Conservation (phyloP, 306 rosid species). For the Psophocarpus tetragonolobus region DNA sequence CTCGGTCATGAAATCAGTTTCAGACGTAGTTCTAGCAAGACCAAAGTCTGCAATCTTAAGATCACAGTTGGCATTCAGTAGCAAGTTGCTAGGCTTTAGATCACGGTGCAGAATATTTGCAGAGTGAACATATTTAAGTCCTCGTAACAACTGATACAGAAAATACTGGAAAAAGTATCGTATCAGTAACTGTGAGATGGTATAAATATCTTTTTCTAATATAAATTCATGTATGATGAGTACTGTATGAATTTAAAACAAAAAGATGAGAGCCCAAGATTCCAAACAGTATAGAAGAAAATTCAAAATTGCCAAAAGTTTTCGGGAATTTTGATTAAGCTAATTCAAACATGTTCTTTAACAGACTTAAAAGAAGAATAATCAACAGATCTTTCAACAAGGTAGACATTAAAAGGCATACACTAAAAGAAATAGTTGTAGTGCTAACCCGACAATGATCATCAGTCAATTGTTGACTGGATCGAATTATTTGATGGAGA, state of each 20-base stretch:
- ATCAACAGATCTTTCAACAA: background rate
- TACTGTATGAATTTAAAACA: background rate
- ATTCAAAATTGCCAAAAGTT: background rate
- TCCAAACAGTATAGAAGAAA: background rate
- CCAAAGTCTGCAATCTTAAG: constrained; percentile 98
- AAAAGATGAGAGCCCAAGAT: background rate
- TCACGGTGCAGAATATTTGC: constrained; percentile 95
- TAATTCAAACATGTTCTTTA: background rate
- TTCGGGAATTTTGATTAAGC: background rate
- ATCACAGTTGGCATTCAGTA: constrained; percentile 89
- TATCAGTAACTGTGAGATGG: constrained; percentile 47
- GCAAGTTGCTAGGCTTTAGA: constrained; percentile 92
- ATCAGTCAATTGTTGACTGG: constrained; percentile 75
- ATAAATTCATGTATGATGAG: constrained; percentile 7
- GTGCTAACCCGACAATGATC: constrained; percentile 95
- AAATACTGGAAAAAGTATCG: constrained; percentile 79
- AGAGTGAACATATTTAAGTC: constrained; percentile 89
- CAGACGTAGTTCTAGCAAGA: constrained; percentile 96
- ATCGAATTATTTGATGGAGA: constrained; percentile 85
- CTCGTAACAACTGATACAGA: constrained; percentile 90
- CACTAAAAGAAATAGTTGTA: constrained; percentile 19
- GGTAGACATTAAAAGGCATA: constrained; percentile 24
- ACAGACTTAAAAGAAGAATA: constrained; percentile 2
- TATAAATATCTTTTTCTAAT: background rate
- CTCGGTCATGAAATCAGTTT: constrained; percentile 98